Evolutionary conservation across 208 protist genomes (phyloP).

Genomic region (Lotmaria passim): DNA sequence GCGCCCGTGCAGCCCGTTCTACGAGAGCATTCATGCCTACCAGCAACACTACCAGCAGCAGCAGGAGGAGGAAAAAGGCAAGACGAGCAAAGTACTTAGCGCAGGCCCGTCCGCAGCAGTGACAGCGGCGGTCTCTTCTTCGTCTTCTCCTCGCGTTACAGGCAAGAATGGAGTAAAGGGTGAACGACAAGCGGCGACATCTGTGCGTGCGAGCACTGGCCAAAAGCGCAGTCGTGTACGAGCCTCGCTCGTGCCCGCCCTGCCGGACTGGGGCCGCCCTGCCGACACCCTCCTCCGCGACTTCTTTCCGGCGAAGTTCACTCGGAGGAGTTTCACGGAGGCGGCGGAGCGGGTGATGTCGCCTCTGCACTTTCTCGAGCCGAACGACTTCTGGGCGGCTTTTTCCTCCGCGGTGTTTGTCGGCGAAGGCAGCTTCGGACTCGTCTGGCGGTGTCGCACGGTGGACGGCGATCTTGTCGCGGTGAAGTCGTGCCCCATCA

Average conservation of each 20-base stretch:
- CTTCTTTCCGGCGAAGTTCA: conserved; percentile 59
- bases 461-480: conserved; percentile 82
- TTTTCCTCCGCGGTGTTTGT: conserved; percentile 72
- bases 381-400: conserved; percentile 78
- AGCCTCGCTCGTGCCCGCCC: background rate
- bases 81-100: background rate
- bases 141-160: too few species aligned
- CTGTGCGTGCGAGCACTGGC: too few species aligned
- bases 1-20: conserved; percentile 31
- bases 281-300: conserved; percentile 47
- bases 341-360: conserved; percentile 56
- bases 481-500: conserved; percentile 84
- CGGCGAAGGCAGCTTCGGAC: conserved; percentile 88
- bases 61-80: conserved; percentile 11
- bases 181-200: too few species aligned
- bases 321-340: conserved; percentile 58
- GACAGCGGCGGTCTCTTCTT: background rate
- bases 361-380: conserved; percentile 57
- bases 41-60: conserved; percentile 31
- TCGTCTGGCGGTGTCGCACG: conserved; percentile 81
- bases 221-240: background rate
- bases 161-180: too few species aligned
- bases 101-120: too few species aligned
- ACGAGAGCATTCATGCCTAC: conserved; percentile 38
- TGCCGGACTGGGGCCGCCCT: conserved; percentile 28